phyloP scores from a whole-genome alignment of 202 grass and related monocot species.

The Elaeis oleifera region DNA sequence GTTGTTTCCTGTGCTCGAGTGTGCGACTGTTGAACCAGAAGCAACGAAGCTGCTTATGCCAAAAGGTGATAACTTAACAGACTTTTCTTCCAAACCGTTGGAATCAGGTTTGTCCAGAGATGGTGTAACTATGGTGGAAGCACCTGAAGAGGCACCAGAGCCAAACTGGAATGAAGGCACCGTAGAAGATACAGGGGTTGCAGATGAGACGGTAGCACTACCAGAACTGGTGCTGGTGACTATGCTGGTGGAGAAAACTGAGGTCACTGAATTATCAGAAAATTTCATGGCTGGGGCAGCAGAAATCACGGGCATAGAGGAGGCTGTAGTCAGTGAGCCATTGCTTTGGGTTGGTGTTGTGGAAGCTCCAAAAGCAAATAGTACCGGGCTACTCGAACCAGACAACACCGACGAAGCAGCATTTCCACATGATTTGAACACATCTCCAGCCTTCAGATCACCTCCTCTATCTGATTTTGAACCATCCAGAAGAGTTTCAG shows the following conservation, averaged over 20 bases:
- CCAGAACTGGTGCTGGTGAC: neutral
- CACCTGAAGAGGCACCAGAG: conserved; percentile 19
- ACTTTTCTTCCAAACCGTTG: conserved; percentile 24
- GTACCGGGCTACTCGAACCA: conserved; percentile 19
- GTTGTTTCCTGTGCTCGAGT: conserved; percentile 21
- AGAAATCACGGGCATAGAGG: conserved; percentile 23
- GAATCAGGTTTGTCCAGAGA: conserved; percentile 26
- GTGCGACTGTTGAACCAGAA: conserved; percentile 20
- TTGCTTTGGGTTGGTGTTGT: conserved; percentile 45
- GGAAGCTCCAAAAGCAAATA: conserved; percentile 43
- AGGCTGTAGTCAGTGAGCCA: conserved; percentile 37
- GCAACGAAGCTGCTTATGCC: conserved; percentile 18
- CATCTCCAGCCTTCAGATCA: conserved; percentile 22
- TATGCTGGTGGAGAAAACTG: conserved; percentile 4
- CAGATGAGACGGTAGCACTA: conserved; percentile 10
- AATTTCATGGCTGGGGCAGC: conserved; percentile 8
- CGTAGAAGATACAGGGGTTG: conserved; percentile 13
- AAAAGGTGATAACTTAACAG: conserved; percentile 22
- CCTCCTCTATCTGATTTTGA: conserved; percentile 29
- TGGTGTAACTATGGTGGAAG: neutral
- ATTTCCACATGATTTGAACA: conserved; percentile 38
- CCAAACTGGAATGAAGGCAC: conserved; percentile 29
- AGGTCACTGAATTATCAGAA: conserved; percentile 9
- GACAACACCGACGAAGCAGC: conserved; percentile 23
- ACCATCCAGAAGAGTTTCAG: neutral